Percentiles rank a stretch among this genome's conserved stretches.
These are phyloP conservation scores for Neopestalotiopsis rosae DNA, from an alignment of 2,329 filamentous ascomycete species.

Conservation along the genomic window DNA sequence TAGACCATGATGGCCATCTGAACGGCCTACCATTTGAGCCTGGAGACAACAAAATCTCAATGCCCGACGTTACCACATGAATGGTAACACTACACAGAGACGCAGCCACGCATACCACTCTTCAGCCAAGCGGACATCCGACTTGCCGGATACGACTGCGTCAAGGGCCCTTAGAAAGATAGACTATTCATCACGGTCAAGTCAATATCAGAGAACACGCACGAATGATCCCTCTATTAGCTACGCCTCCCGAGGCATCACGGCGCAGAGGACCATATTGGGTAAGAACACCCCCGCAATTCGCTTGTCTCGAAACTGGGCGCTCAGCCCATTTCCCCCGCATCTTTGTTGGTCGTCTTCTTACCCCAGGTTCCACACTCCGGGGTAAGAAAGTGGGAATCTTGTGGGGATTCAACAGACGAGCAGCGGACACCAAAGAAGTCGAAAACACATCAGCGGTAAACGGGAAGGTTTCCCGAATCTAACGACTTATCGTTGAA, in stretches of 20 bases:
- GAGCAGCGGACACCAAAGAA: not conserved
- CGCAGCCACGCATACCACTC: not conserved
- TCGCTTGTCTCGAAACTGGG: not conserved
- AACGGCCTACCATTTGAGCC: too few species aligned
- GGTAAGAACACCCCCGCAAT: constrained; percentile 17
- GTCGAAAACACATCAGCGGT: too few species aligned
- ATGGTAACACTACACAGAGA: not conserved
- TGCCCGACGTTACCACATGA: not conserved
- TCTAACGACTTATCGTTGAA: too few species aligned
- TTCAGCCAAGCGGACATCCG: not conserved
- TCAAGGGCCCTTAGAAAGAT: not conserved
- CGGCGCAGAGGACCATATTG: constrained; percentile 3
- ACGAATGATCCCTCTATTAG: not conserved
- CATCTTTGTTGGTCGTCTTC: not conserved
- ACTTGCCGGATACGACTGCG: not conserved
- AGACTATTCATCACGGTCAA: not conserved
- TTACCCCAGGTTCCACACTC: constrained; percentile 15
- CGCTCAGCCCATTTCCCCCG: constrained; percentile 10
- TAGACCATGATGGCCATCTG: too few species aligned
- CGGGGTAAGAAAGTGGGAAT: not conserved
- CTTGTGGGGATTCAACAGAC: not conserved
- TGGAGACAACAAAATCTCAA: too few species aligned
- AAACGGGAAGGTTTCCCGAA: too few species aligned
- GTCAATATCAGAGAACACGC: not conserved
- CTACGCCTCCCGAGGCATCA: constrained; percentile 16